Conservation (phyloP, 352 stramenopile genomes). For the Peronospora belbahrii region DNA sequence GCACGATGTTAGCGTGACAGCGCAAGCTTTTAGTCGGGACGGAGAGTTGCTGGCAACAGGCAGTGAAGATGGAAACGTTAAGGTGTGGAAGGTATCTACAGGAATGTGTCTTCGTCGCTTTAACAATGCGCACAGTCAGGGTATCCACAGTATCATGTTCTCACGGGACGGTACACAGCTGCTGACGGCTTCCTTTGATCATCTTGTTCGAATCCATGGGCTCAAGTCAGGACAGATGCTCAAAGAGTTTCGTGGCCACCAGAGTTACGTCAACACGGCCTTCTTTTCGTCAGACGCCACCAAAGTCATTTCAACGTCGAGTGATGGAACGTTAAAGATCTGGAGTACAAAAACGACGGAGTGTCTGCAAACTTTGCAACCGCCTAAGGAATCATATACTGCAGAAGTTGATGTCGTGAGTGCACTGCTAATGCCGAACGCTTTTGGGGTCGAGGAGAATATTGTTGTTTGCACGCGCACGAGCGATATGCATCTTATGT, state of each 20-base stretch:
- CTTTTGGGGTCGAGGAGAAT: slow-evolving; percentile 35
- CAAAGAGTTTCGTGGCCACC: slow-evolving; percentile 92
- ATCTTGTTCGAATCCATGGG: slow-evolving; percentile 88
- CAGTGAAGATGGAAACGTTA: slow-evolving; percentile 81
- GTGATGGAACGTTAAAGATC: slow-evolving; percentile 88
- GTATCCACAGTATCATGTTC: slow-evolving; percentile 85
- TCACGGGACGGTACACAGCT: slow-evolving; percentile 88
- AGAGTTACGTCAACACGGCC: slow-evolving; percentile 88
- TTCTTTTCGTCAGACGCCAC: slow-evolving; percentile 67
- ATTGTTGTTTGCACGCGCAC: slow-evolving; percentile 86
- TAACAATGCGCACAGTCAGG: slow-evolving; percentile 68
- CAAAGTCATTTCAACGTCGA: slow-evolving; percentile 81
- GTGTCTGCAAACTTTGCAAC: slow-evolving; percentile 67
- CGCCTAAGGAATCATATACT: slow-evolving; percentile 36
- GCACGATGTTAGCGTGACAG: slow-evolving; percentile 83
- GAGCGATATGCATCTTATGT: slow-evolving; percentile 74
- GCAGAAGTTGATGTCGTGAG: slow-evolving; percentile 77
- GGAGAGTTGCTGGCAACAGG: slow-evolving; percentile 83
- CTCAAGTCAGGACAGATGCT: slow-evolving; percentile 87
- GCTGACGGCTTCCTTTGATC: slow-evolving; percentile 85
- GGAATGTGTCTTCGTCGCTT: slow-evolving; percentile 88
- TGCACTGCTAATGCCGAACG: slow-evolving; percentile 50
- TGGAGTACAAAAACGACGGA: slow-evolving; percentile 86
- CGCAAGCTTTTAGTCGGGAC: slow-evolving; percentile 83
- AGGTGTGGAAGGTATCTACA: slow-evolving; percentile 89